Evolutionary conservation across 2,329 filamentous ascomycete species (phyloP), one percentile per base, ranked within the genome.

Genomic region (Colletotrichum cordylinicola): DNA sequence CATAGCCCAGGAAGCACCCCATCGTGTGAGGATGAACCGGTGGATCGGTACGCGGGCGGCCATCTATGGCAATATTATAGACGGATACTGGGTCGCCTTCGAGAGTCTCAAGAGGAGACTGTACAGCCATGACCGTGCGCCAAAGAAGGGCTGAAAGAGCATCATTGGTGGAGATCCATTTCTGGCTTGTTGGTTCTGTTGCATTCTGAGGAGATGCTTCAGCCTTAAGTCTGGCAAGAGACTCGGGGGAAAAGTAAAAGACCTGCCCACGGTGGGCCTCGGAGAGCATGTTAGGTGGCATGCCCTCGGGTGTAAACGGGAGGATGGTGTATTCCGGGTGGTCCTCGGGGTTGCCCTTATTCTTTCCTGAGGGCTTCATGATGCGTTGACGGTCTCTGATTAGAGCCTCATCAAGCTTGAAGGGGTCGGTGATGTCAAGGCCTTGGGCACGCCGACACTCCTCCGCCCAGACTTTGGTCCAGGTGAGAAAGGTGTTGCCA

Each of bases 311-410:
- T 29, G 67, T 68, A 16, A 65, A 69, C 8, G 71, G 71, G n/a
- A 74, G 58, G n/a, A 74, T 56, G 8, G 52, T 74, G 15, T 74
- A 74, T 43, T 74, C 62, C 31, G 71, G 71, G 37, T 74, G 71
- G 43, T 69, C 65, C 31, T 68, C 71, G 6, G 37, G 37, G 6
- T 18, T 31, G 16, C 71, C 71, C 35, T 37, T 37, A 48, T 62
- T 64, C 39, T 48, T 35, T 13, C 60, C 58, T 5, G 65, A 64
- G 3, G 71, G 48, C 18, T 33, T 61, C 65, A 61, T 64, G 13
- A 74, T 21, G 8, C 71, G 71, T 27, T 65, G 56, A 15, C 71
- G 71, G 27, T 74, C 71, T 29, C 27, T 56, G 31, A 74, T 18
- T n/a, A 69, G 56, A 16, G 56, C 37, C n/a, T 67, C 66, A 48